Evolutionary conservation across 768 basidiomycete genomes (phyloP).

Genomic region (Suillus spraguei): DNA sequence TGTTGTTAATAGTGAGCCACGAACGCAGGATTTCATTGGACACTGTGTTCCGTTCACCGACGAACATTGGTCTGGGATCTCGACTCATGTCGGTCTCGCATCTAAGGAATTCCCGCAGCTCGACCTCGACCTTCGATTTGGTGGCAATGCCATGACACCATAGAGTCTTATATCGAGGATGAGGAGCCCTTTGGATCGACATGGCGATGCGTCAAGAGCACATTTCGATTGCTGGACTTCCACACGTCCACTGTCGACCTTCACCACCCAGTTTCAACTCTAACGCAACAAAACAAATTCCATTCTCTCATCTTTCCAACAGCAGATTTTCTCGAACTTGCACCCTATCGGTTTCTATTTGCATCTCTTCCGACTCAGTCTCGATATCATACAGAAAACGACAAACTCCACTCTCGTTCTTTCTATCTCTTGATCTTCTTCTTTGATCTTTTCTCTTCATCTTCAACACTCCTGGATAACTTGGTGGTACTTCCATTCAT

Average conservation of each 20-base stretch:
- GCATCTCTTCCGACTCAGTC: not conserved
- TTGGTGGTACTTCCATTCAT: not conserved
- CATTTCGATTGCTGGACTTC: not conserved
- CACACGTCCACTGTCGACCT: not conserved
- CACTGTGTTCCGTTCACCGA: not conserved
- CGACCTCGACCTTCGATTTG: not conserved
- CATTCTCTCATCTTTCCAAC: not conserved
- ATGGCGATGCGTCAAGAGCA: not conserved
- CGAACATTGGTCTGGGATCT: not conserved
- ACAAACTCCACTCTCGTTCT: not conserved
- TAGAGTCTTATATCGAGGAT: too few relatives aligned
- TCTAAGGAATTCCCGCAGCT: not conserved
- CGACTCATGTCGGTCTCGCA: not conserved
- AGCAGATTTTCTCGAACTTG: conserved; percentile 1
- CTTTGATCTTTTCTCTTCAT: not conserved
- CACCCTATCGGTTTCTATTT: not conserved
- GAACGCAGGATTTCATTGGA: not conserved
- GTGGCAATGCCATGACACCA: not conserved
- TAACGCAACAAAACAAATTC: not conserved
- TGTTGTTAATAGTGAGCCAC: not conserved
- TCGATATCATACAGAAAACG: not conserved
- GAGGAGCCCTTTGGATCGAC: not conserved
- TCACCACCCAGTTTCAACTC: not conserved
- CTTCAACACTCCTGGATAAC: not conserved
- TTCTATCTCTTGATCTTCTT: not conserved